Evolutionary conservation across 345 rosid genomes (phyloP).

Genomic region (Crucihimalaya himalaica): DNA sequence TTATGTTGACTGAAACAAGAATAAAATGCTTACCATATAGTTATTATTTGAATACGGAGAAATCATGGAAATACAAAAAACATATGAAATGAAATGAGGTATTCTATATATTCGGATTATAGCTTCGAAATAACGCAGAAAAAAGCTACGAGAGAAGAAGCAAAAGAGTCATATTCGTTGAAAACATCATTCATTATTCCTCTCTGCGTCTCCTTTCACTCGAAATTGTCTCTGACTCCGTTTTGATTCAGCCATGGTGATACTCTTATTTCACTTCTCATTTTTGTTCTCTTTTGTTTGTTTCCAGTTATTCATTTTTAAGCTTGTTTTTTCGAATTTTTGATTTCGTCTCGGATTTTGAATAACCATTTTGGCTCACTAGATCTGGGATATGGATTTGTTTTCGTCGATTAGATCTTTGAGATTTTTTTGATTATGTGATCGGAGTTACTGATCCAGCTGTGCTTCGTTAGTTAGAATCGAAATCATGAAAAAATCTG

Average conservation of each 20-base stretch:
- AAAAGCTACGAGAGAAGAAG: neutral
- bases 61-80: neutral
- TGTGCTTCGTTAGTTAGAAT: constrained; percentile 1
- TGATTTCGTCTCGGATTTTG: constrained; percentile 6
- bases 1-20: neutral
- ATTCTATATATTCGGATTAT: constrained; percentile 7
- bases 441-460: constrained; percentile 14
- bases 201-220: constrained; percentile 26
- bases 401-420: constrained; percentile 24
- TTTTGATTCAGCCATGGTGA: constrained; percentile 41
- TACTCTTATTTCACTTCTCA: neutral
- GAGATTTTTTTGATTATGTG: neutral
- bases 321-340: constrained; percentile 1
- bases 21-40: neutral
- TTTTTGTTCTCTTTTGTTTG: neutral
- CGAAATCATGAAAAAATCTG: constrained; percentile 22
- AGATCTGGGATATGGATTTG: constrained; percentile 34
- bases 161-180: constrained; percentile 21
- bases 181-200: constrained; percentile 14
- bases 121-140: constrained; percentile 36
- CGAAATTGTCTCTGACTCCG: constrained; percentile 8
- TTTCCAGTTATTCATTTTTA: neutral
- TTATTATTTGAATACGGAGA: neutral
- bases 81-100: neutral
- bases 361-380: constrained; percentile 14